Evolutionary conservation across 768 basidiomycete species (phyloP).

Genomic region (Lentinula sp.): DNA sequence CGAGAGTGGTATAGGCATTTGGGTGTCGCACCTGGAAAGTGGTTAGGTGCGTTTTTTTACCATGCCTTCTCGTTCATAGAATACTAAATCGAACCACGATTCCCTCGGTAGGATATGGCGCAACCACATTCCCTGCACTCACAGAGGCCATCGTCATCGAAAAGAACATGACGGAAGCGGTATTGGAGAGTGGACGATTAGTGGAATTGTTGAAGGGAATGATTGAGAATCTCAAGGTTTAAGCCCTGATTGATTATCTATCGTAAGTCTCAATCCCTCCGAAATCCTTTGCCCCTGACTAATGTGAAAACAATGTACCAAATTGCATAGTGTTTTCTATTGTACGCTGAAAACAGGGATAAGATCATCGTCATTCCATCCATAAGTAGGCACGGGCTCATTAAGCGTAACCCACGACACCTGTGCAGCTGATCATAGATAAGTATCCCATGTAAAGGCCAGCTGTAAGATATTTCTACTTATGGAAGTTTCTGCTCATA

Average conservation of each 20-base stretch:
- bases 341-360: too few species aligned
- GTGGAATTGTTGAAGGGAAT: slow-evolving; percentile 46
- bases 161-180: slow-evolving; percentile 51
- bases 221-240: slow-evolving; percentile 19
- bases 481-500: too few species aligned
- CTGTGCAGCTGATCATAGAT: too few species aligned
- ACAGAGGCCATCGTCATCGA: slow-evolving; percentile 74
- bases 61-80: neutral
- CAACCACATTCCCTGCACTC: slow-evolving; percentile 77
- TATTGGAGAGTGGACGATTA: slow-evolving; percentile 56
- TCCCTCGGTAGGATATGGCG: slow-evolving; percentile 58
- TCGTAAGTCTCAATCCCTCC: neutral
- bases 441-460: too few species aligned
- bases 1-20: slow-evolving; percentile 63
- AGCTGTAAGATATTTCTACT: too few species aligned
- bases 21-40: slow-evolving; percentile 7
- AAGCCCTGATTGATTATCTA: neutral
- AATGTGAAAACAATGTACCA: too few species aligned
- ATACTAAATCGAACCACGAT: neutral
- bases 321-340: too few species aligned
- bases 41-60: neutral
- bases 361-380: too few species aligned
- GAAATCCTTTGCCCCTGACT: too few species aligned
- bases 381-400: too few species aligned
- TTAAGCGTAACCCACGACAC: too few species aligned